Base-by-base conservation (phyloP, 2,329 filamentous ascomycete genomes). In the Venturia aucupariae region DNA sequence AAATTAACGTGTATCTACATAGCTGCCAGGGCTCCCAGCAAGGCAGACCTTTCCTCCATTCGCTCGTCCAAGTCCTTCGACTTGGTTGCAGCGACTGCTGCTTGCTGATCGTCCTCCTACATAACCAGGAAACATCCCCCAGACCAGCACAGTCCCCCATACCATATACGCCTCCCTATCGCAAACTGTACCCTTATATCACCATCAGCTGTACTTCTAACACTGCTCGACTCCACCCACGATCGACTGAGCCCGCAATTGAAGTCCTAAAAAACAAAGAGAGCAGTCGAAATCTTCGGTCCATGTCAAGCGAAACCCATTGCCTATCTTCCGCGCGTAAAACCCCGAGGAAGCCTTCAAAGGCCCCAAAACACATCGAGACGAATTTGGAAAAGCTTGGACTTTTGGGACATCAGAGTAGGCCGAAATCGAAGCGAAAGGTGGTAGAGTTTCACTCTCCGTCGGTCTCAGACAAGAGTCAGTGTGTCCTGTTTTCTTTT, bases 311-410 rank as follows among this genome's bases (percentile, higher is more conserved):
- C 64, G 60, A 44, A 55, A 3, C 11, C 27, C 57, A 39, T 44
- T 22, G 7, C 24, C 27, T 19, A 22, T 30, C 41, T 27, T 27
- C 41, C 59, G 35, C 32, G 57, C 64, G 60, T 38, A 65, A 62
- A 54, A 35, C 27, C 7, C 46, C 59, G 54, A 65, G 41, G 38
- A 51, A 15, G 10, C 30, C 48, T 39, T 22, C 30, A 27, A 13
- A 46, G n/a, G 27, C 51, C 10, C 22, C 67, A 62, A 64, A 67
- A 51, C 55, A 65, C 8, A 69, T 75, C 60, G 69, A 75, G 67
- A 65, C 69, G n/a, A 75, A 73, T 66, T 71, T 75, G 66, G 67
- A 69, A 63, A 69, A 71, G 57, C 72, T 75, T 67, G 73, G 74
- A 62, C 70, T 74, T 60, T 62, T 74, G 65, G 69, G 70, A 41